phyloP scores from a whole-genome alignment of 148 eudicot genomes.

The Arctostaphylos glauca region DNA sequence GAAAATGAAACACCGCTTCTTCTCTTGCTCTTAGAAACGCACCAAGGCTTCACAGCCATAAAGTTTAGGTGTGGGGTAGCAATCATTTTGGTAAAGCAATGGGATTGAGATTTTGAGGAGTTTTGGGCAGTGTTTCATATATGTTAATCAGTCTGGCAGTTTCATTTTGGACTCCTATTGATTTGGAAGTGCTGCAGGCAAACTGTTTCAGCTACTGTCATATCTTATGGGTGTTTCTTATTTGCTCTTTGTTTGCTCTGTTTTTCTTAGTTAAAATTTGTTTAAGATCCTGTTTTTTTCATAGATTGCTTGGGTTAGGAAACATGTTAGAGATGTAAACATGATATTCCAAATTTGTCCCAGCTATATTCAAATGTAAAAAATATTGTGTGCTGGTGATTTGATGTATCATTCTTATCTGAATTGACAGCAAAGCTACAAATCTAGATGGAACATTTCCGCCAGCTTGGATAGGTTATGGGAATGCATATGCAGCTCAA shows the following conservation, averaged over 20 bases:
- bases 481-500: conserved; percentile 92
- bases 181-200: not conserved
- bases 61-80: not conserved
- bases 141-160: not conserved
- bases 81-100: not conserved
- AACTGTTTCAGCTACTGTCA: not conserved
- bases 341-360: not conserved
- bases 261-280: not conserved
- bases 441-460: conserved; percentile 85
- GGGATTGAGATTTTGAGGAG: not conserved
- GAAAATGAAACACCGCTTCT: not conserved
- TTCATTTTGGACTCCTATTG: not conserved
- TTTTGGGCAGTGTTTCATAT: not conserved
- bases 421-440: conserved; percentile 77
- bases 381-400: too few species aligned
- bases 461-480: conserved; percentile 95
- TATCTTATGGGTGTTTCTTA: not conserved
- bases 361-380: not conserved
- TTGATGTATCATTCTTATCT: conserved; percentile 14
- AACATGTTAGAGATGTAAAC: conserved; percentile 1
- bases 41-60: not conserved
- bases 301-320: not conserved
- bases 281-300: not conserved
- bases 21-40: not conserved
- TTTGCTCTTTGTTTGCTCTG: not conserved